Base-by-base conservation (phyloP, 768 basidiomycete species). In the Daedaleopsis sinensis region DNA sequence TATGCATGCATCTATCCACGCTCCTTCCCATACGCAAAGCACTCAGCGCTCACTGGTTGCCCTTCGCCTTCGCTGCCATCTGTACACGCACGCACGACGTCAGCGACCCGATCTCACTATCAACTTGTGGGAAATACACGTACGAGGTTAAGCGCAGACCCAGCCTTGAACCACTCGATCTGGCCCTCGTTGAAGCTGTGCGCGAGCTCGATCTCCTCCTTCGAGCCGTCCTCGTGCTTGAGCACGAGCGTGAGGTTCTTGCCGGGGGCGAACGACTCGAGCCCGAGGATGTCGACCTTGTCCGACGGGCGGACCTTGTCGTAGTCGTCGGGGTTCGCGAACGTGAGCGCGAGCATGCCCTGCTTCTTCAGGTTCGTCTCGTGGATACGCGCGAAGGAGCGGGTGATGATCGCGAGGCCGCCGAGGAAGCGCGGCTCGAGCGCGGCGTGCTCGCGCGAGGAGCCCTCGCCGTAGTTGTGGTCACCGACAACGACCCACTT, bases 281-380 rank as follows among this genome's bases (percentile, higher is more conserved):
- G 80, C 52, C 96, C 96, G 59, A 90, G 76, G 74, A 99, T 94
- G 73, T 90, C 89, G 62, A 98, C 88, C 72, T 84, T 87, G 81
- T 99, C 97, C 66, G 82, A 82, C 10, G 96, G 92, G 72, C 82
- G 83, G 68, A 98, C 74, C 82, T 91, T 94, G 74, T 98, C 94
- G 76, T 99, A 99, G 77, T 98, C 96, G 66, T 85, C 93, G 16
- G 91, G 84, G 78, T 98, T 85, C 62, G 77, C 91, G 73, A 98
- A 97, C 62, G 94, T 97, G 68, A 98, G 81, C 2, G 95, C 95
- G 64, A 98, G 92, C 93, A 96, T 95, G 69, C 95, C 95, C 81
- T 98, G 96, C 86, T 98, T 98, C 90, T 98, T 98, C 86, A 95
- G 80, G 83, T 96, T 95, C 73, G 94, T 94, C 81, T 93, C 95